Evolutionary conservation across 2,329 filamentous ascomycete genomes (phyloP), one percentile per base, ranked within the genome.

Genomic region (Trichoderma breve): DNA sequence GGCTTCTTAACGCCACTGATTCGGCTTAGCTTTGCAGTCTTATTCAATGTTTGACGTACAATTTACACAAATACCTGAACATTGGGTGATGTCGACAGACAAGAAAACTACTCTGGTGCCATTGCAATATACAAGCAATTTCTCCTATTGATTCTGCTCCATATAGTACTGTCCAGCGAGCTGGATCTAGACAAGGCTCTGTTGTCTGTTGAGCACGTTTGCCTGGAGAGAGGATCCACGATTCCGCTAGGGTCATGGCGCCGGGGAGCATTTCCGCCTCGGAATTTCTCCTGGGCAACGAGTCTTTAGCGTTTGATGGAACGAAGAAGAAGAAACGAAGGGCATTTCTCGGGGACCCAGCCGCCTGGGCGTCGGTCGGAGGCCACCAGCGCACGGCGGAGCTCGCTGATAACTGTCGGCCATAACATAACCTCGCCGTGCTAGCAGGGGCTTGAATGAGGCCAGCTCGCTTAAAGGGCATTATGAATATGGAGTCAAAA

Each of bases 231-330:
- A 18, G 55, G 66, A 43, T 61, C 55, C 55, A 51, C 39, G 36
- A 36, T 53, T 28, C 30, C 47, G 47, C 64, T 39, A 36, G 62
- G 55, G 18, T 55, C 67, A 43, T 53, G 69, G 77, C 75, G 72
- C 79, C 79, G 78, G 79, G 78, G 78, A 80, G 76, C 28, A 53
- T 76, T 79, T 79, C 78, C 79, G 78, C 73, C 65, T 73, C 66
- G 65, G 24, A 63, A 61, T 60, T 63, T 14, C 15, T 63, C 64
- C 71, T 51, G 15, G 57, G 57, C 53, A 63, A 68, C 55, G 39
- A 55, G 18, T 55, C 8, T 63, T 63, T 32, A 43, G 55, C 55
- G 65, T 32, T 43, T 43, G 36, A 14, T 69, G 36, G 30, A 66
- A 39, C 2, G 55, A 60, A 21, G n/a, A 66, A 57, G 30, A 55